phyloP scores from a whole-genome alignment of 1,139 yeast species.

The Nakaseomyces uthaithaninus region DNA sequence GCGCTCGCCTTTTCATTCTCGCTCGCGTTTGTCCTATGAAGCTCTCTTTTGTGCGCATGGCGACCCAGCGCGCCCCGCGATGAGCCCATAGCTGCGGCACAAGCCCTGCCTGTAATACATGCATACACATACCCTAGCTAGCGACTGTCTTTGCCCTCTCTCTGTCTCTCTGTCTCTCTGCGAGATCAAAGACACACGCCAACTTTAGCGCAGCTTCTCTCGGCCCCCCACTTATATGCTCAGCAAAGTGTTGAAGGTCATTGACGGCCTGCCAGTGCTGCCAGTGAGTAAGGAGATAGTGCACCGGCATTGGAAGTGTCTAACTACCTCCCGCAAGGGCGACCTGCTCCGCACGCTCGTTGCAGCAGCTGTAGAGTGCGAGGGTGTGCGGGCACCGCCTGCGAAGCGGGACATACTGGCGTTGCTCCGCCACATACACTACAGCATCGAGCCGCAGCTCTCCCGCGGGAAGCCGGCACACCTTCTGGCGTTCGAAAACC shows the following conservation, averaged over 20 bases:
- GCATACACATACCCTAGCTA: too few relatives aligned
- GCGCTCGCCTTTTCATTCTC: background rate
- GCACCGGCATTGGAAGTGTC: background rate
- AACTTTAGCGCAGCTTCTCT: too few relatives aligned
- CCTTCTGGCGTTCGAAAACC: background rate
- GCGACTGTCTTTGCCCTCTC: background rate
- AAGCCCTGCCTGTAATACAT: too few relatives aligned
- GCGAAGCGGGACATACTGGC: background rate
- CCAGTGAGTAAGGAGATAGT: constrained; percentile 2
- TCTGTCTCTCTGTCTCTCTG: too few relatives aligned
- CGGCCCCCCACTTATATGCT: too few relatives aligned
- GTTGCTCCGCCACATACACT: background rate
- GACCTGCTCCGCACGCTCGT: background rate
- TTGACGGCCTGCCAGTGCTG: background rate
- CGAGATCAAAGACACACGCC: too few relatives aligned
- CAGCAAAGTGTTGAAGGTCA: background rate
- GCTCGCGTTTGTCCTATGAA: background rate
- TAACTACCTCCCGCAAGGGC: background rate
- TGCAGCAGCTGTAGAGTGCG: background rate
- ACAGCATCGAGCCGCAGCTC: constrained; percentile 1
- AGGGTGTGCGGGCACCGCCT: background rate
- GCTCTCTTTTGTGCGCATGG: background rate
- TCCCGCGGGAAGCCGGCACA: background rate
- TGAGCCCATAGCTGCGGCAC: too few relatives aligned
- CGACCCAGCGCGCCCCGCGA: too few relatives aligned